A percentile compares a stretch with the other conserved stretches of the same genome.
Conservation (phyloP, 192 early-diverging fungal species). For the Coemansia sp. region DNA sequence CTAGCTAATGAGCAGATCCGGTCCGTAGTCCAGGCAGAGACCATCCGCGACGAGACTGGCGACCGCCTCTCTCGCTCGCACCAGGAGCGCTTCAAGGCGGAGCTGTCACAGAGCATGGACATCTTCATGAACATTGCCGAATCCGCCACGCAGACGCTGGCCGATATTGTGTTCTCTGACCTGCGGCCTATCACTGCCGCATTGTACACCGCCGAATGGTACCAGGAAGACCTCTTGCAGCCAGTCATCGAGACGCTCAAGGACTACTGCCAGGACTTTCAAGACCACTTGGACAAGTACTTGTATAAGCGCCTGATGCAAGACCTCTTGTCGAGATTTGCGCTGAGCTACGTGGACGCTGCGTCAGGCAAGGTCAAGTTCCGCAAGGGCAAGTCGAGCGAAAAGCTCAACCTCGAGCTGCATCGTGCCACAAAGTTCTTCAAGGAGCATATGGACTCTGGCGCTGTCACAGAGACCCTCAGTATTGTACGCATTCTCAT, state of each 20-base stretch:
- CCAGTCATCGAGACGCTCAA: constrained; percentile 90
- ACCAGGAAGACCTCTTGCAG: constrained; percentile 84
- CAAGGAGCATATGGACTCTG: constrained; percentile 64
- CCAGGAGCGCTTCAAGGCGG: constrained; percentile 60
- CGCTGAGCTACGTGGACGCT: constrained; percentile 84
- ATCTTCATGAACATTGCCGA: constrained; percentile 91
- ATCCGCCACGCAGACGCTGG: constrained; percentile 68
- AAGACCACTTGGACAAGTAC: constrained; percentile 82
- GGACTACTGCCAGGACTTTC: constrained; percentile 91
- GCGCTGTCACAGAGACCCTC: constrained; percentile 76
- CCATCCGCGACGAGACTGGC: constrained; percentile 60
- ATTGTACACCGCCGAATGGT: constrained; percentile 85
- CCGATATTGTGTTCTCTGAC: constrained; percentile 86
- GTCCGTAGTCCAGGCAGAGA: constrained; percentile 88
- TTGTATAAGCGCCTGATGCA: constrained; percentile 84
- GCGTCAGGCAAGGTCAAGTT: constrained; percentile 56
- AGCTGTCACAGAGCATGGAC: constrained; percentile 75
- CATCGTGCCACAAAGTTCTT: constrained; percentile 77
- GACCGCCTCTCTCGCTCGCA: constrained; percentile 60
- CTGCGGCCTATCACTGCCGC: constrained; percentile 69
- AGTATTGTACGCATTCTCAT: constrained; percentile 83
- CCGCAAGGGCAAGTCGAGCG: constrained; percentile 70
- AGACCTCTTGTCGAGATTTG: constrained; percentile 82
- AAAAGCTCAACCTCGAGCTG: constrained; percentile 76
- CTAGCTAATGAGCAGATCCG: constrained; percentile 93